phyloP scores from a whole-genome alignment of 164 flowering plant species.

The Houttuynia cordata region DNA sequence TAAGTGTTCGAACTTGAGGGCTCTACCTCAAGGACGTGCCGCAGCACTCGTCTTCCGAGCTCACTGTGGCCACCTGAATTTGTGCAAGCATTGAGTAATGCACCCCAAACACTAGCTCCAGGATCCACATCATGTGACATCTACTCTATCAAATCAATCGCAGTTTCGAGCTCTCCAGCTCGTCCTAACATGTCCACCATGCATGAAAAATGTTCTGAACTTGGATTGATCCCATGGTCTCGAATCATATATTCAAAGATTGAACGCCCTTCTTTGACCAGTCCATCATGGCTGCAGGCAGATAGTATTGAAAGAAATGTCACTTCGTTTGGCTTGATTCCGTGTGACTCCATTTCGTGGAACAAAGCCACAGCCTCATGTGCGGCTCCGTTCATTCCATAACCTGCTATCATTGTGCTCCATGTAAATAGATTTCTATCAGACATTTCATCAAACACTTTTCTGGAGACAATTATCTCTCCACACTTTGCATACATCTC shows the following conservation, averaged over 20 bases:
- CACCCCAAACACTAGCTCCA: constrained; percentile 56
- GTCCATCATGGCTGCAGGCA: constrained; percentile 81
- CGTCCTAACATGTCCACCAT: constrained; percentile 71
- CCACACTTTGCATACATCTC: constrained; percentile 80
- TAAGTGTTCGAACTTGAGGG: constrained; percentile 55
- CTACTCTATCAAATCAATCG: constrained; percentile 35
- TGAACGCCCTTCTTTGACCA: constrained; percentile 54
- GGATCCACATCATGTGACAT: constrained; percentile 31
- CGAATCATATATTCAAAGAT: constrained; percentile 35
- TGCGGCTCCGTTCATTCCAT: constrained; percentile 56
- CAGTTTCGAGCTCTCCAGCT: constrained; percentile 47
- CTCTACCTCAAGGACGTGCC: constrained; percentile 58
- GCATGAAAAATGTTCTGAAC: constrained; percentile 66
- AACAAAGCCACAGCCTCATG: constrained; percentile 44
- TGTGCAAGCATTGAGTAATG: constrained; percentile 67
- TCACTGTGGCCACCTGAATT: constrained; percentile 27
- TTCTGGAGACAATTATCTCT: constrained; percentile 41
- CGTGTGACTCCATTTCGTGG: constrained; percentile 36
- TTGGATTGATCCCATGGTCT: constrained; percentile 28
- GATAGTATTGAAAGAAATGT: constrained; percentile 57
- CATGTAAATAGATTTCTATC: constrained; percentile 49
- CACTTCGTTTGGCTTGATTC: constrained; percentile 47
- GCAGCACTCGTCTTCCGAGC: constrained; percentile 30
- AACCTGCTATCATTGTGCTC: constrained; percentile 72
- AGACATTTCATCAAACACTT: constrained; percentile 45